Base-by-base conservation (phyloP, 768 basidiomycete genomes). In the Mrakia blollopis region DNA sequence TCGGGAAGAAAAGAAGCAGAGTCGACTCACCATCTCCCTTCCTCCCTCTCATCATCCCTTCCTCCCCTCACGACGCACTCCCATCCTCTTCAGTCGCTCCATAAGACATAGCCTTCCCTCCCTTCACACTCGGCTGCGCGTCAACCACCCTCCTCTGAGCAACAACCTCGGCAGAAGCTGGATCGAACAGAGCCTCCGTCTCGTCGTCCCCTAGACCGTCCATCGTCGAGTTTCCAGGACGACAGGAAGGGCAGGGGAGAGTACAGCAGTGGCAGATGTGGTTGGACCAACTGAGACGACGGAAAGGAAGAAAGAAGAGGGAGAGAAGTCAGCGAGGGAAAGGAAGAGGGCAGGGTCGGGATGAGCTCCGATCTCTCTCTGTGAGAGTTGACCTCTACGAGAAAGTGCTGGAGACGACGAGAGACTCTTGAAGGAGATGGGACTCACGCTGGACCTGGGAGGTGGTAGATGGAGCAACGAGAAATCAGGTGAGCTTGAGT, bases 191-290 rank as follows among this genome's bases (percentile, higher is more conserved):
- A 37, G 62, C 62, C 3, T 30, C 62, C 9, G 30, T 32, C 16
- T 63, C 62, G 32, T 37, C 30, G 30, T 63, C 18, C 10, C 62
- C 30, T 32, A 63, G 30, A 7, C 18, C 30, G 62, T 63, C 62
- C 28, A 30, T 30, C 5, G 62, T 32, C 28, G n/a, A 30, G 62
- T 63, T 63, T 5, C 30, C 62, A 11, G 62, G 62, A 32, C 30
- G 62, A 10, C 5, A 35, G 62, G 62, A 32, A 37, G 30, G 62
- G 9, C 62, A 63, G 62, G 28, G 30, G 18, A 16, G 30, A 37
- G 62, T 63, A 32, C 30, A 32, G 62, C 62, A 63, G 30, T 63
- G 62, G 30, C 62, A 63, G 62, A 63, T 21, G 35, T 63, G 62
- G 35, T 63, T 63, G 30, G 28, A 9, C 62, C 62, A 63, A 1